Evolutionary conservation across 108 stramenopile genomes (phyloP).

Genomic region (Aurantiochytrium sp.): DNA sequence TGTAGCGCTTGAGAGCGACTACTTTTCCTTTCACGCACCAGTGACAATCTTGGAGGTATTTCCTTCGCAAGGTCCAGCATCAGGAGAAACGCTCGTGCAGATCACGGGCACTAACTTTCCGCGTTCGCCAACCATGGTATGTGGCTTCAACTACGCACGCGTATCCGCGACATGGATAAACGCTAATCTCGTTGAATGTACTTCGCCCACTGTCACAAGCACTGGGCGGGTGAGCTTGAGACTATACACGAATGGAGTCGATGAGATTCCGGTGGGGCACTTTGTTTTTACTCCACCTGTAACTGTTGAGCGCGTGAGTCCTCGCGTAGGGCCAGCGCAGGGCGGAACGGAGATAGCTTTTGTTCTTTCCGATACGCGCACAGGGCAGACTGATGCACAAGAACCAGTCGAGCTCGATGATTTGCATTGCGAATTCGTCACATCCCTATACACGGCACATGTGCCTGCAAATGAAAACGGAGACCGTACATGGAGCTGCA

Average conservation of each 20-base stretch:
- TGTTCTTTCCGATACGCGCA: neutral
- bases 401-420: too few relatives aligned
- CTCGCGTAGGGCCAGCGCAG: neutral
- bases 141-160: neutral
- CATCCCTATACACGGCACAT: too few relatives aligned
- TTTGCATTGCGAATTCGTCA: too few relatives aligned
- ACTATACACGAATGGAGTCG: neutral
- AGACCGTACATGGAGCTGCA: neutral
- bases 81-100: neutral
- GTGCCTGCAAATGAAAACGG: neutral
- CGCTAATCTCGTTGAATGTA: neutral
- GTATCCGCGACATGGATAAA: neutral
- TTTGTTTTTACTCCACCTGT: neutral
- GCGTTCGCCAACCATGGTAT: neutral
- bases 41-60: neutral
- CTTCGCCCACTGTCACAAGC: neutral
- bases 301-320: neutral
- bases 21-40: neutral
- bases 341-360: neutral
- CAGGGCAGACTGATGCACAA: too few relatives aligned
- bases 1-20: neutral
- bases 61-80: neutral
- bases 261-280: neutral
- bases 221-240: neutral
- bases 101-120: neutral